These are phyloP conservation scores for Boletus sp. DNA, from an alignment of 768 basidiomycete genomes.

Conservation along the genomic window DNA sequence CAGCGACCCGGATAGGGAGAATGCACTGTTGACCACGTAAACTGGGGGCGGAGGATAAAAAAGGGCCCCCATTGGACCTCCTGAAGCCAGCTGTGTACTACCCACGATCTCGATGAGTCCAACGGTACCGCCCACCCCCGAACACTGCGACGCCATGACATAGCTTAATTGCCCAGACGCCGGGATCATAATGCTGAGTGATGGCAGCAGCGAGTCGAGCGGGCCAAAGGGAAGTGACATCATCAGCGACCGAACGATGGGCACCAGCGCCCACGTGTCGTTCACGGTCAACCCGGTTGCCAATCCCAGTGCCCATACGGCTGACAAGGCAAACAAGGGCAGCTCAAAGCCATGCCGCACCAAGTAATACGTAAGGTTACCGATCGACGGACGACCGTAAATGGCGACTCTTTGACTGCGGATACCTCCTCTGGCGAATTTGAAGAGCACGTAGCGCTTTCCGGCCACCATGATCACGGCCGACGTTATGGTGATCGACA, in stretches of 20 bases:
- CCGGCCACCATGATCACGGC: neutral
- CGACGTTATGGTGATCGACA: neutral
- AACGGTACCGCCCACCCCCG: neutral
- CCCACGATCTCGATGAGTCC: neutral
- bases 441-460: constrained; percentile 4
- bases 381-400: neutral
- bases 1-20: neutral
- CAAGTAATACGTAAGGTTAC: neutral
- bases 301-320: neutral
- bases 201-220: neutral
- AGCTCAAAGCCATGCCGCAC: neutral
- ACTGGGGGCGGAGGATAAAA: neutral
- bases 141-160: neutral
- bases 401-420: neutral
- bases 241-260: neutral
- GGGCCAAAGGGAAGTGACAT: neutral
- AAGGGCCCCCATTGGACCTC: neutral
- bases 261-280: neutral
- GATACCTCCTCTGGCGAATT: neutral
- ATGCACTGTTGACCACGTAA: neutral
- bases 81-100: neutral
- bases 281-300: constrained; percentile 3
- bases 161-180: neutral
- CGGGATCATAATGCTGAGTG: neutral
- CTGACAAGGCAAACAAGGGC: neutral